A percentile compares a stretch with the other conserved stretches of the same genome.
phyloP scores from a whole-genome alignment of 306 rosid genomes.

The Cucurbita argyrosperma region DNA sequence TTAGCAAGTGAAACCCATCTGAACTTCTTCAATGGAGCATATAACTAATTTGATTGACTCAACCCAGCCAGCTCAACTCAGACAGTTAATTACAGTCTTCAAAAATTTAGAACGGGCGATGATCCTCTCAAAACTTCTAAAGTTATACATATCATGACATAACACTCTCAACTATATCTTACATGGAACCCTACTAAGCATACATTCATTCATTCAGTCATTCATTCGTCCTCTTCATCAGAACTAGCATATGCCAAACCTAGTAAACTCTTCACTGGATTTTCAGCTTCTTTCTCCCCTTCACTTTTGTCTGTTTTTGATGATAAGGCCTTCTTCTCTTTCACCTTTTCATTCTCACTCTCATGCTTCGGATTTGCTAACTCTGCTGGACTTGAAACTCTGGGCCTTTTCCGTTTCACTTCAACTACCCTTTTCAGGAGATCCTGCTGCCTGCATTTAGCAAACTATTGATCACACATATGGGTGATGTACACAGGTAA shows the following conservation, averaged over 20 bases:
- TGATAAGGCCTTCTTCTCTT: constrained; percentile 10
- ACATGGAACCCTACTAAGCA: not conserved
- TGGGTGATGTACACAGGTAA: not conserved
- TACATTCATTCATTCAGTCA: not conserved
- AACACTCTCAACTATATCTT: constrained; percentile 4
- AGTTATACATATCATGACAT: not conserved
- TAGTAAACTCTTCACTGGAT: constrained; percentile 46
- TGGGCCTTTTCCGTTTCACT: constrained; percentile 77
- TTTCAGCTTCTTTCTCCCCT: constrained; percentile 19
- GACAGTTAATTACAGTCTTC: not conserved
- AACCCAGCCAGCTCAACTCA: not conserved
- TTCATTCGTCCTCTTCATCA: constrained; percentile 48
- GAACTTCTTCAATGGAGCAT: not conserved
- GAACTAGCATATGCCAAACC: constrained; percentile 81
- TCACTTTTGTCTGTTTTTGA: constrained; percentile 17
- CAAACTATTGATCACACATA: not conserved
- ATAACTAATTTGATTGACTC: not conserved
- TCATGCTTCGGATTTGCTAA: constrained; percentile 12
- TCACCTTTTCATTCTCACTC: constrained; percentile 15
- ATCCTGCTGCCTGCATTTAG: constrained; percentile 67
- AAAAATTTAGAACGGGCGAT: not conserved
- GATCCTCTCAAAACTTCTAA: not conserved
- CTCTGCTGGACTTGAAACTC: constrained; percentile 24
- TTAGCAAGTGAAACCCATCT: not conserved
- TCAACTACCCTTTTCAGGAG: constrained; percentile 72